Conservation (phyloP, 108 stramenopile genomes). For the Nitzschia sp. region DNA sequence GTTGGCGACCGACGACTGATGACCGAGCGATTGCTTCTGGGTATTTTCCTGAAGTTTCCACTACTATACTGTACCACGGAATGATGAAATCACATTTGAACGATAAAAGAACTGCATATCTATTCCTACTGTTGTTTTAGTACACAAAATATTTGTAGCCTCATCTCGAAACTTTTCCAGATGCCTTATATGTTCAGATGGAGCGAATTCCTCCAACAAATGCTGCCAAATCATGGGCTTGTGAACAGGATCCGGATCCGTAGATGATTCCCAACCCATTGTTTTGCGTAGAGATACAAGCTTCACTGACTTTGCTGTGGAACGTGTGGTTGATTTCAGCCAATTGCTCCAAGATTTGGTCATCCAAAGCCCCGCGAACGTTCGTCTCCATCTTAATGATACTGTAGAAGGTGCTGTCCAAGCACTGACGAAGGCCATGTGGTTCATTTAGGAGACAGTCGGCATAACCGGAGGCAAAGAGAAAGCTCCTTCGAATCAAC, state of each 20-base stretch:
- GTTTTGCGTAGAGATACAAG: conserved; percentile 19
- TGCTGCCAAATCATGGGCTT: conserved; percentile 3
- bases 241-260: conserved; percentile 15
- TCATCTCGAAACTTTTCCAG: not conserved
- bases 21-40: no score
- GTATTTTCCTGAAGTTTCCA: no score
- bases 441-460: conserved; percentile 35
- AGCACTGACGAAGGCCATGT: conserved; percentile 23
- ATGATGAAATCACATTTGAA: no score
- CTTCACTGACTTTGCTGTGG: conserved; percentile 22
- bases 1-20: no score
- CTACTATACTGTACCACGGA: no score
- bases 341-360: conserved; percentile 24
- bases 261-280: conserved; percentile 17
- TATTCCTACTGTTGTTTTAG: no score
- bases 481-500: conserved; percentile 37
- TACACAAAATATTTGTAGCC: no score
- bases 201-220: conserved; percentile 10
- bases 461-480: conserved; percentile 40
- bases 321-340: conserved; percentile 18
- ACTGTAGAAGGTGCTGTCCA: conserved; percentile 32
- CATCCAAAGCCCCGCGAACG: conserved; percentile 32
- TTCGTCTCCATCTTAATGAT: conserved; percentile 34
- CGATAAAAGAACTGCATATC: no score
- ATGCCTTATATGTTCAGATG: not conserved